Evolutionary conservation across 768 basidiomycete species (phyloP).

Genomic region (Daedalea quercina): DNA sequence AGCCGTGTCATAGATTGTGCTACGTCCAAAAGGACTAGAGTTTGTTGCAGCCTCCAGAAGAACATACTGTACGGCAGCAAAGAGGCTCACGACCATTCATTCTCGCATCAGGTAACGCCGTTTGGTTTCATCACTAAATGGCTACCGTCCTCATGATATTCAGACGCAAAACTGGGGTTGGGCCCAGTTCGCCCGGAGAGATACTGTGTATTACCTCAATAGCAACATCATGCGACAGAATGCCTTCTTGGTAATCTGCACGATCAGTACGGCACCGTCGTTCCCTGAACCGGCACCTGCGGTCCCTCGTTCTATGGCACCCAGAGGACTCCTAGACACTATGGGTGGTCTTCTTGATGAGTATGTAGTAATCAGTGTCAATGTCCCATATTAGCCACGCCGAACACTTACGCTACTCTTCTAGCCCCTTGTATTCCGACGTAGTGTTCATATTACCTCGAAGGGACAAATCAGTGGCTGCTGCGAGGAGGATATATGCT

Average conservation of each 20-base stretch:
- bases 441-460: constrained; percentile 72
- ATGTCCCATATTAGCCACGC: not conserved
- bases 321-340: constrained; percentile 58
- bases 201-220: constrained; percentile 56
- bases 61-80: constrained; percentile 53
- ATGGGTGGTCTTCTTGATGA: constrained; percentile 76
- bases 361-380: too few relatives aligned
- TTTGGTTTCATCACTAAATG: too few relatives aligned
- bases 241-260: constrained; percentile 71
- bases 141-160: constrained; percentile 9
- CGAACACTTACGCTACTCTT: not conserved
- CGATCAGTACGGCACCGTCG: constrained; percentile 62
- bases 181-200: constrained; percentile 77
- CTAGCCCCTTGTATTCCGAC: constrained; percentile 68
- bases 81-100: constrained; percentile 78
- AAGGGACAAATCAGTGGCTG: constrained; percentile 30
- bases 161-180: constrained; percentile 88
- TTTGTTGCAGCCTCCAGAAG: constrained; percentile 34
- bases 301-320: constrained; percentile 48
- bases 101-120: constrained; percentile 54
- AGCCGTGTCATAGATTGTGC: not conserved
- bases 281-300: constrained; percentile 39
- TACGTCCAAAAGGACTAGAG: not conserved
- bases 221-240: constrained; percentile 46
- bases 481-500: constrained; percentile 52